These are phyloP conservation scores for Fusarium xyrophilum DNA, from an alignment of 2,329 filamentous ascomycete genomes.

Conservation along the genomic window DNA sequence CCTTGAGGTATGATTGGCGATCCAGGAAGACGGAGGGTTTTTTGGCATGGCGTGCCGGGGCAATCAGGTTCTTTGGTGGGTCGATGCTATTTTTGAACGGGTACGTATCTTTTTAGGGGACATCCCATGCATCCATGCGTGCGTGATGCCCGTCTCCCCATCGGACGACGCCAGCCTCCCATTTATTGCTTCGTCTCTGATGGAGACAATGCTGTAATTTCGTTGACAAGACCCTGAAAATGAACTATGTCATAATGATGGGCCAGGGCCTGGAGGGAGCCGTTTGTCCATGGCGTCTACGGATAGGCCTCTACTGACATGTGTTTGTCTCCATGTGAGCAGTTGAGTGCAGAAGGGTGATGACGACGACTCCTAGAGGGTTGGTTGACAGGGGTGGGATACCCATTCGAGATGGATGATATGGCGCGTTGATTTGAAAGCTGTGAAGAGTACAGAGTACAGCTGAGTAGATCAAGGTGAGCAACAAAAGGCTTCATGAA, in stretches of 20 bases:
- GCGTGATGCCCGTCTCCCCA: not conserved
- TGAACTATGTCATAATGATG: slow-evolving; percentile 7
- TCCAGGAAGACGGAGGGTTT: slow-evolving; percentile 17
- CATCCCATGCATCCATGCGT: not conserved
- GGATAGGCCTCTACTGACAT: not conserved
- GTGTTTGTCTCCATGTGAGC: not conserved
- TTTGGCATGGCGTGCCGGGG: not conserved
- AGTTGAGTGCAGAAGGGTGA: slow-evolving; percentile 12
- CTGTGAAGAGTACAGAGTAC: not conserved
- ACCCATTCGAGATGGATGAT: slow-evolving; percentile 6
- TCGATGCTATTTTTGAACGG: slow-evolving; percentile 25
- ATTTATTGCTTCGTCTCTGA: not conserved
- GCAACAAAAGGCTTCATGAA: not conserved
- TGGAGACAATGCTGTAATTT: not conserved
- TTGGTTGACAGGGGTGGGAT: slow-evolving; percentile 10
- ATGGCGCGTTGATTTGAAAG: not conserved
- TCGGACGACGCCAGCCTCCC: slow-evolving; percentile 19
- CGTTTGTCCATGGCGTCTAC: not conserved
- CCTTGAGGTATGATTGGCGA: not conserved
- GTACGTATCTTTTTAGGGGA: slow-evolving; percentile 4
- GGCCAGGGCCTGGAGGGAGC: slow-evolving; percentile 2
- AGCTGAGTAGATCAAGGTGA: not conserved
- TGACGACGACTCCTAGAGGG: slow-evolving; percentile 28
- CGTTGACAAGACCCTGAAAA: slow-evolving; percentile 3
- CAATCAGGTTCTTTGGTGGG: slow-evolving; percentile 6